Percentiles rank a stretch among this genome's conserved stretches.
Conservation (phyloP, 805 yeast species). For the Pichia kluyveri region DNA sequence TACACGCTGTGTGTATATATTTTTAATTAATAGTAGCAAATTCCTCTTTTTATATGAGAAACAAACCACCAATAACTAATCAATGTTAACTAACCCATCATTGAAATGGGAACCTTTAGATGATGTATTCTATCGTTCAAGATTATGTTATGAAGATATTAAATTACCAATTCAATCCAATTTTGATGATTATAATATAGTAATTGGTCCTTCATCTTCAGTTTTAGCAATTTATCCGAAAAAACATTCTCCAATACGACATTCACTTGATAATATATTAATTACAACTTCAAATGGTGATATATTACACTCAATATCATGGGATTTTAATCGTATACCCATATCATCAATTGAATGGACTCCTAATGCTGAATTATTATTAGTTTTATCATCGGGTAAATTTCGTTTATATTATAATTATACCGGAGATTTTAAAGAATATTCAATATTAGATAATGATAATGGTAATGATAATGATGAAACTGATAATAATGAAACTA, state of each 20-base stretch:
- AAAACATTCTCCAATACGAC: conserved; percentile 3
- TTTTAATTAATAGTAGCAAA: too few relatives aligned
- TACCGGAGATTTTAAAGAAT: conserved; percentile 57
- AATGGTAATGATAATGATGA: too few relatives aligned
- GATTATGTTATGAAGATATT: conserved; percentile 43
- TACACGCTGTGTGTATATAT: too few relatives aligned
- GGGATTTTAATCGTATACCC: conserved; percentile 39
- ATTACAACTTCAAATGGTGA: conserved; percentile 29
- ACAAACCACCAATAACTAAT: too few relatives aligned
- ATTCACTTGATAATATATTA: conserved; percentile 13
- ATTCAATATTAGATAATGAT: conserved; percentile 20
- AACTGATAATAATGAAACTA: too few relatives aligned
- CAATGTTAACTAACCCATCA: conserved; percentile 21
- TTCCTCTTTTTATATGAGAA: too few relatives aligned
- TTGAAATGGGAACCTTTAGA: conserved; percentile 69
- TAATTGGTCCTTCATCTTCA: conserved; percentile 45
- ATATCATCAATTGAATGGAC: conserved; percentile 50
- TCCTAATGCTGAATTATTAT: conserved; percentile 42
- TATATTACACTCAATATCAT: conserved; percentile 24
- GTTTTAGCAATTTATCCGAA: conserved; percentile 42
- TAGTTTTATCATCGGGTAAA: conserved; percentile 43
- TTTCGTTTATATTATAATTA: conserved; percentile 56
- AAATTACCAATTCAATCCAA: conserved; percentile 33
- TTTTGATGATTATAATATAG: conserved; percentile 31
- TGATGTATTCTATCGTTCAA: conserved; percentile 56